phyloP scores from a whole-genome alignment of 108 stramenopile species.

The Nitzschia putrida region DNA sequence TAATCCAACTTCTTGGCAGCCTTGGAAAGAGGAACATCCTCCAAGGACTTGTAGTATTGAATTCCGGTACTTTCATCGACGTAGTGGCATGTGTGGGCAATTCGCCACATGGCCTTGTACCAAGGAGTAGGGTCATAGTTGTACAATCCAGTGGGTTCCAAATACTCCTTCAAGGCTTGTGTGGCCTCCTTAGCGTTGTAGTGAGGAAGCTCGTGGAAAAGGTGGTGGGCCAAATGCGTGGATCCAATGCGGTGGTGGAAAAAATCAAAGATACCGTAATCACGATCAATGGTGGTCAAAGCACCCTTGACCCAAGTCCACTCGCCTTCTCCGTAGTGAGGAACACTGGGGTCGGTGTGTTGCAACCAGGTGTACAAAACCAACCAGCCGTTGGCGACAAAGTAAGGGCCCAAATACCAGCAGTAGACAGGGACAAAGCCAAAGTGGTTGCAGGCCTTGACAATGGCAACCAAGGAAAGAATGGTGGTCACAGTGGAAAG shows the following conservation, averaged over 20 bases:
- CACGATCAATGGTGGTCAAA: slow-evolving; percentile 95
- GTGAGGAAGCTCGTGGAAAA: slow-evolving; percentile 98
- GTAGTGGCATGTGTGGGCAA: slow-evolving; percentile 90
- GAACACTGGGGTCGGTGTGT: slow-evolving; percentile 97
- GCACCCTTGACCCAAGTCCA: slow-evolving; percentile 99
- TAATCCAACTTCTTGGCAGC: background rate
- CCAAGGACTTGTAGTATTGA: slow-evolving; percentile 87
- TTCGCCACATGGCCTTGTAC: slow-evolving; percentile 84
- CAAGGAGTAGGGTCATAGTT: slow-evolving; percentile 93
- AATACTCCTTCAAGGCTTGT: slow-evolving; percentile 77
- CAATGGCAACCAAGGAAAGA: slow-evolving; percentile 49
- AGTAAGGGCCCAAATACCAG: slow-evolving; percentile 95
- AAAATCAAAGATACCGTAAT: slow-evolving; percentile 93
- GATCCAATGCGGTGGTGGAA: slow-evolving; percentile 97
- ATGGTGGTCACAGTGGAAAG: slow-evolving; percentile 78
- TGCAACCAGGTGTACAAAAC: slow-evolving; percentile 99
- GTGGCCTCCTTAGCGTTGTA: slow-evolving; percentile 97
- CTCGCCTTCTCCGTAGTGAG: slow-evolving; percentile 93
- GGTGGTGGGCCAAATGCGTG: slow-evolving; percentile 98
- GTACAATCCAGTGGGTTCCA: slow-evolving; percentile 89
- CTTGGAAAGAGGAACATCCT: slow-evolving; percentile 77
- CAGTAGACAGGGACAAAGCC: slow-evolving; percentile 81
- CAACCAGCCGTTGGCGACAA: slow-evolving; percentile 93
- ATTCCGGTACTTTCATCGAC: slow-evolving; percentile 79
- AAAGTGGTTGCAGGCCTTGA: slow-evolving; percentile 42